Evolutionary conservation across 2,329 filamentous ascomycete genomes (phyloP).

Genomic region (Colletotrichum sp.): DNA sequence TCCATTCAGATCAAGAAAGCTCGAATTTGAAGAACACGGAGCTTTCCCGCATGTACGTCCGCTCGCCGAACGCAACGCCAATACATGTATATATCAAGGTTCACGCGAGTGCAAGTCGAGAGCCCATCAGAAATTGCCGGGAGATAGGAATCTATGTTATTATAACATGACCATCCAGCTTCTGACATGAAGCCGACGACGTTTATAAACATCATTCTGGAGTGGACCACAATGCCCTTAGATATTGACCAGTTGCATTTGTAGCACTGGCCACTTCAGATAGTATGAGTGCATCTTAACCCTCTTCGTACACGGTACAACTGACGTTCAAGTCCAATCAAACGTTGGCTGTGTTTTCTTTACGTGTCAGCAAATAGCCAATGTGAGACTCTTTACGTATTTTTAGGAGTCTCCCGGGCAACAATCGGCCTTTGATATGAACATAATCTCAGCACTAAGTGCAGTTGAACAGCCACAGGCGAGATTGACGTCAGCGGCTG

Average conservation of each 20-base stretch:
- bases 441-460: not conserved
- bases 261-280: not conserved
- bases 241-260: fast-evolving
- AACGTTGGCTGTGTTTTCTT: not conserved
- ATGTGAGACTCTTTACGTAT: not conserved
- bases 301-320: not conserved
- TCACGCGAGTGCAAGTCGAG: not conserved
- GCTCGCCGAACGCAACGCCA: not conserved
- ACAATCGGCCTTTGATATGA: not conserved
- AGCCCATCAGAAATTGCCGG: not conserved
- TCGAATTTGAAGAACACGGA: not conserved
- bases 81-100: not conserved
- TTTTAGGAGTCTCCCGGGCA: not conserved
- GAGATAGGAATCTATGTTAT: not conserved
- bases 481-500: not conserved
- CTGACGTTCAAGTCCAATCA: fast-evolving
- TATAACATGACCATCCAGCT: not conserved
- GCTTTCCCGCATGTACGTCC: not conserved
- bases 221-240: not conserved
- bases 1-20: not conserved
- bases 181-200: not conserved
- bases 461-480: not conserved
- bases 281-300: not conserved
- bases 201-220: not conserved
- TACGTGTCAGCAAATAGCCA: not conserved